These are phyloP conservation scores for Neofusicoccum parvum DNA, from an alignment of 2,329 filamentous ascomycete species.

Conservation along the genomic window DNA sequence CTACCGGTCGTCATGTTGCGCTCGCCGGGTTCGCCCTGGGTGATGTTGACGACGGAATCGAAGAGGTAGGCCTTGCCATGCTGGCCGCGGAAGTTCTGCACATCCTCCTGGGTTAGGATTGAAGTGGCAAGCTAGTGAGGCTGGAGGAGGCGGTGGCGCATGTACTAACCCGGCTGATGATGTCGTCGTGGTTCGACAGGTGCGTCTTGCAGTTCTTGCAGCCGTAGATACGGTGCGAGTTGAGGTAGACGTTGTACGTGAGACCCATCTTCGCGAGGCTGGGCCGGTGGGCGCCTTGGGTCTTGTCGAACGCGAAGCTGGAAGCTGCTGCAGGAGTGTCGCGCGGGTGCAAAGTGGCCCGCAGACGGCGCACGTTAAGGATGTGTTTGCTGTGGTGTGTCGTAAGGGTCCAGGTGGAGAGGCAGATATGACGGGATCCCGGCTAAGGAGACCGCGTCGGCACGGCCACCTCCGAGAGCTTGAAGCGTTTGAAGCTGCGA, in stretches of 20 bases:
- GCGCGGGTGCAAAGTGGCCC: neutral
- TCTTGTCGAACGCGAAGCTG: neutral
- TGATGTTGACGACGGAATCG: slow-evolving; percentile 89
- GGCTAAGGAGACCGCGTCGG: slow-evolving; percentile 14
- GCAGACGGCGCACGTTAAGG: neutral
- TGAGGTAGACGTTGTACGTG: slow-evolving; percentile 88
- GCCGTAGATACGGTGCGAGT: slow-evolving; percentile 83
- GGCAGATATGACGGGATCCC: slow-evolving; percentile 7
- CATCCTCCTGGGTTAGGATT: neutral
- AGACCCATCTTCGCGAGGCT: slow-evolving; percentile 68
- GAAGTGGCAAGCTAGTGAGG: neutral
- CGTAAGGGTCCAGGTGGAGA: slow-evolving; percentile 2
- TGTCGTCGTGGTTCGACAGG: slow-evolving; percentile 91
- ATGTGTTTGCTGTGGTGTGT: neutral
- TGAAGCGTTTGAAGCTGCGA: neutral
- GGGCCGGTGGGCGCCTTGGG: neutral
- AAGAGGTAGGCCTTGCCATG: slow-evolving; percentile 98
- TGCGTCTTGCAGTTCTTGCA: slow-evolving; percentile 95
- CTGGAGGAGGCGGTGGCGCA: neutral
- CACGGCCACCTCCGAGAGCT: slow-evolving; percentile 14
- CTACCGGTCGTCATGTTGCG: slow-evolving; percentile 97
- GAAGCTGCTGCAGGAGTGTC: neutral
- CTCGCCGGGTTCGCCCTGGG: slow-evolving; percentile 80
- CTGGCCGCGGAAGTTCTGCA: slow-evolving; percentile 94
- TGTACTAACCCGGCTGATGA: slow-evolving; percentile 79